phyloP scores from a whole-genome alignment of 768 basidiomycete species.

The Sistotremastrum suecicum region DNA sequence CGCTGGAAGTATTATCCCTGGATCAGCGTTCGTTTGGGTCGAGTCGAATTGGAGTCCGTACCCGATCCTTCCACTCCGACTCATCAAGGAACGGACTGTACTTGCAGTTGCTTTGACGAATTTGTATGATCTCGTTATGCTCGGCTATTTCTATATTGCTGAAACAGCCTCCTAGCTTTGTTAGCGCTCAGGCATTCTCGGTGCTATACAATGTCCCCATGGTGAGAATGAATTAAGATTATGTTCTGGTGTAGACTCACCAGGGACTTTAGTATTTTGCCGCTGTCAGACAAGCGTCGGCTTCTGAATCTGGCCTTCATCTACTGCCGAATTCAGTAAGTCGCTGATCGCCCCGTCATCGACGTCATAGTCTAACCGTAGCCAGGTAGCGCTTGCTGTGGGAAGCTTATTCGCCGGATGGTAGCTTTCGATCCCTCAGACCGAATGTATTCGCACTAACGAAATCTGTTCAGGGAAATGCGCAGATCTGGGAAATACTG shows the following conservation, averaged over 20 bases:
- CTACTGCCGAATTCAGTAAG: constrained; percentile 81
- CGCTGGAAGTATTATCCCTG: constrained; percentile 36
- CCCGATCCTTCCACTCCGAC: constrained; percentile 81
- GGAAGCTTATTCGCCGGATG: constrained; percentile 87
- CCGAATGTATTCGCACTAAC: not conserved
- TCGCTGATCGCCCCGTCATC: not conserved
- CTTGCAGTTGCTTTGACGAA: constrained; percentile 70
- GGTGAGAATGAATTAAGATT: constrained; percentile 24
- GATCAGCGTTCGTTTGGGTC: constrained; percentile 52
- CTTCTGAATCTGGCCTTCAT: constrained; percentile 65
- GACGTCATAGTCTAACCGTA: constrained; percentile 2
- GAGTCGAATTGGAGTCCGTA: constrained; percentile 68
- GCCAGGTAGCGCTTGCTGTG: constrained; percentile 60
- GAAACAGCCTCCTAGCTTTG: constrained; percentile 65
- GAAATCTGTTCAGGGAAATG: constrained; percentile 49
- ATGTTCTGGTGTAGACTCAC: constrained; percentile 4
- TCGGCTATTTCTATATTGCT: constrained; percentile 8
- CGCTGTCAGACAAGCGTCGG: constrained; percentile 55
- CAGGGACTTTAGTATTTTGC: constrained; percentile 52
- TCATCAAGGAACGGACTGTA: constrained; percentile 68
- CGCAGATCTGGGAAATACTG: constrained; percentile 78
- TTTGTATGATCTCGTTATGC: constrained; percentile 20
- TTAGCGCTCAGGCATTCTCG: constrained; percentile 43
- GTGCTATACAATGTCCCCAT: constrained; percentile 78
- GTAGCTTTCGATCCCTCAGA: constrained; percentile 23